A percentile compares a stretch with the other conserved stretches of the same genome.
Evolutionary conservation across 1,284 basidiomycete species (phyloP).

Genomic region (Marasmius fiardii): DNA sequence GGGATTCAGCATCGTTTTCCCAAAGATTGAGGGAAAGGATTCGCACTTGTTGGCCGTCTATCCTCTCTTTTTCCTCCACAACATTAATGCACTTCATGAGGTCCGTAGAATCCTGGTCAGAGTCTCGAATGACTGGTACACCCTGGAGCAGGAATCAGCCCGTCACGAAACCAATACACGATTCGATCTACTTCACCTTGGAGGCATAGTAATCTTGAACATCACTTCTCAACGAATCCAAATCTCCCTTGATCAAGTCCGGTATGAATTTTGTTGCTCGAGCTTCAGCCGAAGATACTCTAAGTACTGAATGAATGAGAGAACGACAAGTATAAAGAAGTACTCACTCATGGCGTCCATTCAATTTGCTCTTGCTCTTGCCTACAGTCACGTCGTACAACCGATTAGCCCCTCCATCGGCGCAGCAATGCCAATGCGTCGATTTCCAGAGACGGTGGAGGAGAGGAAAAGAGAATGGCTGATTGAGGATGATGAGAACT

Average conservation of each 20-base stretch:
- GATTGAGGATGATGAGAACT: constrained; percentile 86
- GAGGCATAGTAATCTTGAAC: constrained; percentile 68
- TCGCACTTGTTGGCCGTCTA: constrained; percentile 34
- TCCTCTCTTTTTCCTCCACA: constrained; percentile 50
- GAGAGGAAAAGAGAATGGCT: constrained; percentile 70
- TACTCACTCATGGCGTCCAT: background rate
- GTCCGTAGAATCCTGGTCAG: constrained; percentile 86
- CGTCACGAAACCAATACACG: constrained; percentile 2
- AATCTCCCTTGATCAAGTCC: constrained; percentile 88
- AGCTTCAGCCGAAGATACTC: background rate
- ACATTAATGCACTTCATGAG: constrained; percentile 87
- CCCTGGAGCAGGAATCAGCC: constrained; percentile 37
- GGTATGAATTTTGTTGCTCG: constrained; percentile 65
- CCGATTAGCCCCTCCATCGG: constrained; percentile 93
- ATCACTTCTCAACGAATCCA: constrained; percentile 83
- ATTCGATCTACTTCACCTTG: constrained; percentile 38
- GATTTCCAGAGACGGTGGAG: constrained; percentile 70
- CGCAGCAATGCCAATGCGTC: constrained; percentile 70
- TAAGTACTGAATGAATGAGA: background rate
- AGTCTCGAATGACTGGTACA: constrained; percentile 66
- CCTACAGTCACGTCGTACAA: constrained; percentile 61
- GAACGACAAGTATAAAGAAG: background rate
- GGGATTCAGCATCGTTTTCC: background rate
- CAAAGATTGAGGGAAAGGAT: background rate
- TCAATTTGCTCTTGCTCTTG: background rate